phyloP scores from a whole-genome alignment of 371 early-diverging fungal genomes.

The Fennellomyces sp. region DNA sequence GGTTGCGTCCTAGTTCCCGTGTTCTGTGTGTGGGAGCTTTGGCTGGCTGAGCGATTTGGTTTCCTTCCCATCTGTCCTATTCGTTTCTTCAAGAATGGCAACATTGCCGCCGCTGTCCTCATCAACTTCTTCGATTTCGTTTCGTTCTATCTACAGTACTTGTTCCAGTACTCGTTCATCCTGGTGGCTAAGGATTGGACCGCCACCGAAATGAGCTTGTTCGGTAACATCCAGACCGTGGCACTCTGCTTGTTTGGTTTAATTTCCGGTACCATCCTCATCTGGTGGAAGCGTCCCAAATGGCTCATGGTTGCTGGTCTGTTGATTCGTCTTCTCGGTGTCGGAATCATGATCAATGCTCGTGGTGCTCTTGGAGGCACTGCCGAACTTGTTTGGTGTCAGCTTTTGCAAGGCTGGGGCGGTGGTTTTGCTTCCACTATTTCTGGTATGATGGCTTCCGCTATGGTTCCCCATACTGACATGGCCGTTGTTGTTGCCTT shows the following conservation, averaged over 20 bases:
- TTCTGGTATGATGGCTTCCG: slow-evolving; percentile 20
- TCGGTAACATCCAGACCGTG: slow-evolving; percentile 15
- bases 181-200: slow-evolving; percentile 20
- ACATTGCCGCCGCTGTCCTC: slow-evolving; percentile 17
- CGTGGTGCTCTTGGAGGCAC: slow-evolving; percentile 37
- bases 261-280: slow-evolving; percentile 13
- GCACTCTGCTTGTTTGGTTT: slow-evolving; percentile 16
- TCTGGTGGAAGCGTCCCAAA: slow-evolving; percentile 16
- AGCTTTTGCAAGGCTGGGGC: slow-evolving; percentile 46
- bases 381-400: slow-evolving; percentile 45
- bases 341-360: slow-evolving; percentile 54
- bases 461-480: slow-evolving; percentile 33
- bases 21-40: slow-evolving; percentile 15
- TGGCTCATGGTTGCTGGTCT: slow-evolving; percentile 29
- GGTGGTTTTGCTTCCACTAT: slow-evolving; percentile 44
- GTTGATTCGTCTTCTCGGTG: slow-evolving; percentile 33
- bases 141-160: slow-evolving; percentile 21
- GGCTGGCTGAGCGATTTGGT: slow-evolving; percentile 7
- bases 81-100: slow-evolving; percentile 22
- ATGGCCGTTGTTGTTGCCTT: slow-evolving; percentile 43
- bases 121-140: slow-evolving; percentile 23
- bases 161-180: slow-evolving; percentile 20
- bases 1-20: slow-evolving; percentile 13
- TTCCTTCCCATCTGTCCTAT: slow-evolving; percentile 17
- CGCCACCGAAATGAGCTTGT: slow-evolving; percentile 9